Evolutionary conservation across 331 rosid genomes (phyloP).

Genomic region (Malus hybrid): DNA sequence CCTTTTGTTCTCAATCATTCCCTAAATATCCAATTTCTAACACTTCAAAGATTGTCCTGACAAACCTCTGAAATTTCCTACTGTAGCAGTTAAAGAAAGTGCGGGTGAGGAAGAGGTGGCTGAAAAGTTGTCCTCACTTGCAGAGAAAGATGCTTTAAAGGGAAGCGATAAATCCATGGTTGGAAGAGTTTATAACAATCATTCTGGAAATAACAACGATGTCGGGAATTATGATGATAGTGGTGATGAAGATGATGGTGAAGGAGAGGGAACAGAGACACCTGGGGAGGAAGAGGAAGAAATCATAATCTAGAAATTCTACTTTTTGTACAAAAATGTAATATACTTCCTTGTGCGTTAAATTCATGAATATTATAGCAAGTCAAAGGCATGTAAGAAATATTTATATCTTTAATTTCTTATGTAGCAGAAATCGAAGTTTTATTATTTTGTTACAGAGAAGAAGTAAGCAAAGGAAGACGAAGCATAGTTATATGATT

Average conservation of each 20-base stretch:
- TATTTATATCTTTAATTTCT: neutral
- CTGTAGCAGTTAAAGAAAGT: constrained; percentile 36
- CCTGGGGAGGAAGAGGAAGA: constrained; percentile 50
- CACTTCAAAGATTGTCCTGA: constrained; percentile 50
- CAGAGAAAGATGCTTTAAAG: constrained; percentile 18
- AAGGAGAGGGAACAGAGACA: neutral
- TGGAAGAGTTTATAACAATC: neutral
- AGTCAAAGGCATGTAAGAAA: neutral
- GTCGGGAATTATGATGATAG: constrained; percentile 1
- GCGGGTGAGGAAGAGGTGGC: constrained; percentile 12
- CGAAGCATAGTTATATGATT: too few species aligned
- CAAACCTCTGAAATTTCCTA: constrained; percentile 35
- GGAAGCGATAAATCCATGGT: neutral
- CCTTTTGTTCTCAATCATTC: too few species aligned
- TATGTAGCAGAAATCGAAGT: neutral
- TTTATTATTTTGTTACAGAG: neutral
- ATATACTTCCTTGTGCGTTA: neutral
- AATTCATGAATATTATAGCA: neutral
- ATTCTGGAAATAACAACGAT: constrained; percentile 1
- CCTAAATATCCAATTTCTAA: too few species aligned
- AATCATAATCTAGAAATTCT: constrained; percentile 25
- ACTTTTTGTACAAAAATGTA: neutral
- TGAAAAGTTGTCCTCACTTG: constrained; percentile 11
- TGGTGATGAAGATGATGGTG: neutral
- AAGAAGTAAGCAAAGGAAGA: neutral